A percentile compares a stretch with the other conserved stretches of the same genome.
These are phyloP conservation scores for Nephromyces sp. DNA, from an alignment of 169 alveolate genomes.

Conservation along the genomic window DNA sequence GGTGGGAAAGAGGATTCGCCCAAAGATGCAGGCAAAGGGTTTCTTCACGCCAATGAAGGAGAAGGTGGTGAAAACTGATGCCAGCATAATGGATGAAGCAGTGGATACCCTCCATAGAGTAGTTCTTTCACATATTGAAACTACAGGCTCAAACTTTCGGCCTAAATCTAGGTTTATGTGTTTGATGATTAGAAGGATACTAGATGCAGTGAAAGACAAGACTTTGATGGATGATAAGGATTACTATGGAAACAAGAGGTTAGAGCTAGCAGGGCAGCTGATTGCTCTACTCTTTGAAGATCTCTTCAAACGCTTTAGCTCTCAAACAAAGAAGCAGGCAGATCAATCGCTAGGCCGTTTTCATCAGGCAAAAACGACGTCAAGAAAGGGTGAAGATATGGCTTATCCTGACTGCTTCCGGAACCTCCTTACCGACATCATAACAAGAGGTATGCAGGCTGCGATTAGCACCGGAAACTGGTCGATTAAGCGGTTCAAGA, in stretches of 20 bases:
- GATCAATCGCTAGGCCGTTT: conserved; percentile 48
- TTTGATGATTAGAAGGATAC: conserved; percentile 90
- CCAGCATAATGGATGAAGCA: conserved; percentile 78
- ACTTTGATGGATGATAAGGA: conserved; percentile 94
- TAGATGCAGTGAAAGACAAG: conserved; percentile 83
- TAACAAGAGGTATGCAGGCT: conserved; percentile 88
- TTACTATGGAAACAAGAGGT: conserved; percentile 98
- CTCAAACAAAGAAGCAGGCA: conserved; percentile 46
- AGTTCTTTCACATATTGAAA: conserved; percentile 68
- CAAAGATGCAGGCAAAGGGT: conserved; percentile 61
- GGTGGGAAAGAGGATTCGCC: conserved; percentile 71
- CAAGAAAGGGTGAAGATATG: conserved; percentile 20
- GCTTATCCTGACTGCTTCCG: conserved; percentile 77
- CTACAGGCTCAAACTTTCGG: conserved; percentile 54
- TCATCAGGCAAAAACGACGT: conserved; percentile 24
- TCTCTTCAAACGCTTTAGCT: conserved; percentile 53
- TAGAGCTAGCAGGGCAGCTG: conserved; percentile 96
- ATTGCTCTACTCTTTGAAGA: conserved; percentile 95
- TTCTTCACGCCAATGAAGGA: conserved; percentile 60
- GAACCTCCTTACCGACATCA: conserved; percentile 77
- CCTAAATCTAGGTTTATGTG: conserved; percentile 62
- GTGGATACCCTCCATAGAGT: conserved; percentile 83
- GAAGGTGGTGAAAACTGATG: conserved; percentile 48
- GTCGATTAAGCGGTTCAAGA: conserved; percentile 93
- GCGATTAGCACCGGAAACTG: conserved; percentile 98